Evolutionary conservation across 176 grass and related monocot genomes (phyloP), one percentile per base, ranked within the genome.

Genomic region (Phoenix dactylifera): DNA sequence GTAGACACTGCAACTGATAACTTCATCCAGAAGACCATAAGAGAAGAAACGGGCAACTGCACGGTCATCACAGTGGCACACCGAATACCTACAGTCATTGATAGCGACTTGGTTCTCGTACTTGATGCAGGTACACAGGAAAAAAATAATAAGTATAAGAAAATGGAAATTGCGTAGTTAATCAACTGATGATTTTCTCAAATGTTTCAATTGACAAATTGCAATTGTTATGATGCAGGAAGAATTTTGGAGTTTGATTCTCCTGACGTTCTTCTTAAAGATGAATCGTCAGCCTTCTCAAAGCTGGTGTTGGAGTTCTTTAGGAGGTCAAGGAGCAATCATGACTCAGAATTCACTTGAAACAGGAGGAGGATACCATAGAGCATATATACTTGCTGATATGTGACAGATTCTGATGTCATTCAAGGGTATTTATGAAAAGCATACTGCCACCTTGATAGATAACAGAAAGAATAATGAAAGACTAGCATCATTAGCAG

Each of bases 21-120:
- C 70, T 80, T 95, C 26, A 95, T 95, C 71, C 90, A 95, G 62
- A 89, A 69, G 55, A 95, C 73, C 52, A 95, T 95, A 83, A 82
- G 74, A 70, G 79, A 86, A 74, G 82, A 89, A 71, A 89, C 90
- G 7, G 66, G 48, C 55, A 67, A 59, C 18, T 95, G 67, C 67
- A 95, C 90, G 6, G 85, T 89, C 44, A 75, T 95, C 26, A 89
- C 90, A 22, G 79, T 95, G 55, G 85, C 90, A 50, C 90, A 95
- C 16, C 77, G 90, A 28, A 89, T 95, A 68, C 90, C 90, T 57
- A 95, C 90, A 18, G 76, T 95, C 69, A 83, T 95, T 51, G 85
- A 95, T 60, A 89, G 82, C 17, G 79, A 95, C 74, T 69, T 89
- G 57, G 82, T 95, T 69, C 76, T 95, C 22, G 85, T 95, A 49